Base-by-base conservation (phyloP, 163 green algal genomes). In the Chloroidium sp. region DNA sequence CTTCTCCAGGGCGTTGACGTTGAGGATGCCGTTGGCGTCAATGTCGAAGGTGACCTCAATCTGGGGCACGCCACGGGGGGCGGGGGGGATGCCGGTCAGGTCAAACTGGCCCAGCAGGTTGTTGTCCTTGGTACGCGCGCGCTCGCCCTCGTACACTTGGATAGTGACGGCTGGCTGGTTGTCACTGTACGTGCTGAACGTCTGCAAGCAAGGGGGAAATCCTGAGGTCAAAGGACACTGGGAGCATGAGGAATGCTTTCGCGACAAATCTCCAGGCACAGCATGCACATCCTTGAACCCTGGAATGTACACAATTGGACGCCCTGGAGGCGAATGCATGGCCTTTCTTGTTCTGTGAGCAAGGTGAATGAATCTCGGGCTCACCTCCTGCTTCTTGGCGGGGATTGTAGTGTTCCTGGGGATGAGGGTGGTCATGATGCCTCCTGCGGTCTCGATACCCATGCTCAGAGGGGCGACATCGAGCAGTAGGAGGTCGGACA, bases 101-200 rank as follows among this genome's bases (percentile, higher is more conserved):
- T 98, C 95, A 83, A 98, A 98, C 89, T 98, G 98, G 84, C 95
- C 95, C 78, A 98, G 87, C 83, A 98, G 88, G 92, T 98, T 96
- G 90, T 98, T 98, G 82, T 98, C 93, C 80, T 91, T 90, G 78
- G 94, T 98, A 82, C 91, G 90, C 10, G 93, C 90, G 69, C 94
- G 90, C 90, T 98, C 94, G 67, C 93, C 93, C 89, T 97, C 93
- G 79, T 93, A 97, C 79, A 92, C 89, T 89, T 97, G 93, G 82
- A 97, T 98, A 6, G 97, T 90, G 82, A 97, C 93, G 64, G 88
- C 93, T 1, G 93, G 94, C 92, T 98, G 95, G 89, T 97, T 98
- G 90, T 98, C 94, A 2, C 88, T 90, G 90, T 97, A 98, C 69
- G 94, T 98, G 76, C 91, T 97, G 94, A 99, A 99, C 2, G 36